Conservation (phyloP, 139 green algal genomes). For the Chlamydomonas applanata region DNA sequence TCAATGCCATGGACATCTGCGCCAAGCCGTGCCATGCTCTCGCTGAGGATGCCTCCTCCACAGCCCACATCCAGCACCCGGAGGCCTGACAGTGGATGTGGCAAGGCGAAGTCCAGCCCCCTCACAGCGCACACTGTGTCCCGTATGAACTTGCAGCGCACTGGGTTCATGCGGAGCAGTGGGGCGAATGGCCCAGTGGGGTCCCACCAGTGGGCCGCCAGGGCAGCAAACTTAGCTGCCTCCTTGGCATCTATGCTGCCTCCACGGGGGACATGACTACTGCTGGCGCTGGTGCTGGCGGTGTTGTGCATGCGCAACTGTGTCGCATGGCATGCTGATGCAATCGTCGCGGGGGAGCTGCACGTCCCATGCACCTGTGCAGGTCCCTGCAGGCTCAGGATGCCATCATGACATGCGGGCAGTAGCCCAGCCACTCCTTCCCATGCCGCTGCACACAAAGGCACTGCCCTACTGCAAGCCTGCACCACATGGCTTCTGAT, state of each 20-base stretch:
- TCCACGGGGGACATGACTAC: not conserved
- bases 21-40: slow-evolving; percentile 79
- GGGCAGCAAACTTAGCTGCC: slow-evolving; percentile 75
- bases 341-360: no score
- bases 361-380: no score
- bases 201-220: slow-evolving; percentile 83
- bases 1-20: slow-evolving; percentile 66
- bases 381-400: no score
- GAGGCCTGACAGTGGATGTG: slow-evolving; percentile 38
- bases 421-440: no score
- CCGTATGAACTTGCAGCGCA: slow-evolving; percentile 74
- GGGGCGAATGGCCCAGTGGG: slow-evolving; percentile 67
- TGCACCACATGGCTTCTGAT: no score
- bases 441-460: no score
- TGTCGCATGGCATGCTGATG: no score
- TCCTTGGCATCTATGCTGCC: slow-evolving; percentile 67
- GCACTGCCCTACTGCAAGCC: no score
- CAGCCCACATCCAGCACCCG: slow-evolving; percentile 86
- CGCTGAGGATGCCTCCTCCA: slow-evolving; percentile 81
- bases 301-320: no score
- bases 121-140: slow-evolving; percentile 45
- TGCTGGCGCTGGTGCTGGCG: no score
- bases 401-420: no score
- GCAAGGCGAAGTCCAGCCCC: slow-evolving; percentile 5
- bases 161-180: slow-evolving; percentile 86